Base-by-base conservation (phyloP, 2,329 filamentous ascomycete genomes). In the Pseudopithomyces chartarum region DNA sequence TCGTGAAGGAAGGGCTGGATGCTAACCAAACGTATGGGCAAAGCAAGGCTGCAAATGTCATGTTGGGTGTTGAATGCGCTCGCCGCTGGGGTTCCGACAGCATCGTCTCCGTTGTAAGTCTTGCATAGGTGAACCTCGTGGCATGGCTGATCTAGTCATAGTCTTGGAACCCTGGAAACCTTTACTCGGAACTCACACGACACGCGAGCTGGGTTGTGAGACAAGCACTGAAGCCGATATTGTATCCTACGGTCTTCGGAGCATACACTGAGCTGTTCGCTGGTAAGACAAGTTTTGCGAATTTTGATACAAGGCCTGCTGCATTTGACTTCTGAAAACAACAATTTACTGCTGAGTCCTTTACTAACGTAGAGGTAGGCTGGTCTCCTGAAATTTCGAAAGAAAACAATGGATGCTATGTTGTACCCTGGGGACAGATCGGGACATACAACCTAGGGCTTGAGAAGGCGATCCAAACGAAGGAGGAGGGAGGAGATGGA, bases 251-350 rank as follows among this genome's bases (percentile, higher is more conserved):
- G 1, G 61, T 56, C 3, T 61, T 69, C 29, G 82, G 81, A 0
- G 81, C 80, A 0, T 83, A 82, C 62, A 82, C 82, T 0, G 76
- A 80, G 56, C 61, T 84, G 0, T 85, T 77, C 56, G 76, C 81
- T 29, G 26, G 26, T 29, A 8, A 29, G 26, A 5, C 26, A 8
- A 0, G 48, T 54, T 54, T 44, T 44, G 52, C 36, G 11, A 13
- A 17, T 17, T 52, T 47, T 42, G 15, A 3, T 22, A 13, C n/a
- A 19, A 1, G n/a, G 5, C 43, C 15, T 32, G 39, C 15, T 15
- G 10, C 26, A 44, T 48, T 20, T 36, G n/a, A 11, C 26, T 29
- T 29, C 26, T 29, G 26, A 29, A 8, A 29, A 29, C 8, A 8
- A 29, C 26, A 4, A 29, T 5, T 29, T 8, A 8, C 26, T 29